Conservation (phyloP, 2,329 filamentous ascomycete species). For the Fusarium abutilonis region DNA sequence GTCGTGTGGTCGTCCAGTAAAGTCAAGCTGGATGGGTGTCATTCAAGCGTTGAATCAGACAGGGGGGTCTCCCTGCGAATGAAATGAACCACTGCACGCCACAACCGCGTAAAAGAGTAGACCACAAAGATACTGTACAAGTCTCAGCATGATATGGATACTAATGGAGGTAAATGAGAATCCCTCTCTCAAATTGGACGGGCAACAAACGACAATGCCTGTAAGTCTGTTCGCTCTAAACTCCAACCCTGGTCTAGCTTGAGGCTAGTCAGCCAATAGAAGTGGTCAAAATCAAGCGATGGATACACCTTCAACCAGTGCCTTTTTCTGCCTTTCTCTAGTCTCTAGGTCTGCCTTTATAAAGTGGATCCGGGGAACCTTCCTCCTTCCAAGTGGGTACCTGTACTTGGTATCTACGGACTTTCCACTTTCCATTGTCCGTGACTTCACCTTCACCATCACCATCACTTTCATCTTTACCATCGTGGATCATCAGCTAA, state of each 20-base stretch:
- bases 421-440: no score
- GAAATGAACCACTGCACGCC: slow-evolving; percentile 1
- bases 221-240: slow-evolving; percentile 30
- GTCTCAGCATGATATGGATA: no score
- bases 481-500: not conserved
- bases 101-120: not conserved
- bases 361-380: no score
- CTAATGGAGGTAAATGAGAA: no score
- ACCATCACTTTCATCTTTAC: not conserved
- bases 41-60: slow-evolving; percentile 4
- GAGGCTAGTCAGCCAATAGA: not conserved
- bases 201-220: slow-evolving; percentile 9
- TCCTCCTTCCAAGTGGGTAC: no score
- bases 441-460: not conserved
- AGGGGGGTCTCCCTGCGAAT: slow-evolving; percentile 15
- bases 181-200: slow-evolving; percentile 6
- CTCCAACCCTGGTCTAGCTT: not conserved
- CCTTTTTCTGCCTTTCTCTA: slow-evolving; percentile 4
- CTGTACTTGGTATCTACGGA: not conserved
- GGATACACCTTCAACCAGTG: not conserved
- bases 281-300: not conserved
- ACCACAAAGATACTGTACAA: no score
- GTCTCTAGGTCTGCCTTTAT: slow-evolving; percentile 1
- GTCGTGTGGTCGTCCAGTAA: not conserved
- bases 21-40: slow-evolving; percentile 3